Conservation (phyloP, 1,284 basidiomycete species). For the Melampsora americana region DNA sequence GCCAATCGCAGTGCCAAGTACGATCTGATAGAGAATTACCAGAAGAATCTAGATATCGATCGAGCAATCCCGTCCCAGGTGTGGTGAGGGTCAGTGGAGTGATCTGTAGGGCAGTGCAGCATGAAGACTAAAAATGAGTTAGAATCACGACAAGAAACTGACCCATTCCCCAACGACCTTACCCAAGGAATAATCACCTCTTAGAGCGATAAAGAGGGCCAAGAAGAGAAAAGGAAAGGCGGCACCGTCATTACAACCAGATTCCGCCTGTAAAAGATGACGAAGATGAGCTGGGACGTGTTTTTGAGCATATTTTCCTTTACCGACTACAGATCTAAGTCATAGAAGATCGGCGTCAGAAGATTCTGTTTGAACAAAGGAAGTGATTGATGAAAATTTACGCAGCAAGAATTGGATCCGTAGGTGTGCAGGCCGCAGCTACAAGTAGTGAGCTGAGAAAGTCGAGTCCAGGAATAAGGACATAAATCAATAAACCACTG, state of each 20-base stretch:
- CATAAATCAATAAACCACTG: slow-evolving; percentile 69
- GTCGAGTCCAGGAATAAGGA: slow-evolving; percentile 75
- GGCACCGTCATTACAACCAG: slow-evolving; percentile 68
- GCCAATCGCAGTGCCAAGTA: slow-evolving; percentile 76
- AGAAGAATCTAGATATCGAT: slow-evolving; percentile 50
- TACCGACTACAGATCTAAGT: slow-evolving; percentile 68
- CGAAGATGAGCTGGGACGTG: slow-evolving; percentile 95
- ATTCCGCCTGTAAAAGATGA: slow-evolving; percentile 87
- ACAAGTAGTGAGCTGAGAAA: slow-evolving; percentile 84
- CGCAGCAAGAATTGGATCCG: slow-evolving; percentile 81
- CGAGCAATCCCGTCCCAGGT: slow-evolving; percentile 41
- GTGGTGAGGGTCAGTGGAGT: slow-evolving; percentile 65
- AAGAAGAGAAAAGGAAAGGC: slow-evolving; percentile 96
- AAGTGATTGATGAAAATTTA: too few relatives aligned
- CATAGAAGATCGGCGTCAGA: slow-evolving; percentile 47
- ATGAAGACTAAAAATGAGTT: slow-evolving; percentile 32
- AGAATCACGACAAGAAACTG: slow-evolving; percentile 1
- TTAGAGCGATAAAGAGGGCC: slow-evolving; percentile 79
- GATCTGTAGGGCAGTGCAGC: not conserved
- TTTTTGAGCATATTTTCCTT: slow-evolving; percentile 93
- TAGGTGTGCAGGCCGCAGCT: slow-evolving; percentile 90
- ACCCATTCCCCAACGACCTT: slow-evolving; percentile 58
- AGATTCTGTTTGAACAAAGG: not conserved
- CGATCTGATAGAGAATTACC: slow-evolving; percentile 68
- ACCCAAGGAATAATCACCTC: slow-evolving; percentile 66